These are phyloP conservation scores for Curvularia spicifera DNA, from an alignment of 2,329 filamentous ascomycete genomes.

Conservation along the genomic window DNA sequence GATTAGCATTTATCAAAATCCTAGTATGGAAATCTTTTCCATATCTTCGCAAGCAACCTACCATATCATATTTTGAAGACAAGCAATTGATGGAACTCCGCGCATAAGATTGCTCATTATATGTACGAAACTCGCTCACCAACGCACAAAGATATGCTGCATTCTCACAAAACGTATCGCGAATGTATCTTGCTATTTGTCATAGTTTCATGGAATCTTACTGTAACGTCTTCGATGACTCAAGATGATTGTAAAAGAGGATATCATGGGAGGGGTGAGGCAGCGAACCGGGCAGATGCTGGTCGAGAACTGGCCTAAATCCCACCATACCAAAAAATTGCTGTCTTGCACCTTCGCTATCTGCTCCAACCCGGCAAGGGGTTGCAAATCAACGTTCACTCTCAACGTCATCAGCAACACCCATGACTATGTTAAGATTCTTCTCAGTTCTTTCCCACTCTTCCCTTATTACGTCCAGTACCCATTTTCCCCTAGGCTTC, in stretches of 20 bases:
- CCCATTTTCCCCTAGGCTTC: slow-evolving; percentile 16
- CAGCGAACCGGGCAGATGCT: too few species aligned
- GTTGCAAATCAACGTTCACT: neutral
- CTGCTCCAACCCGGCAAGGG: neutral
- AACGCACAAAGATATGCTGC: neutral
- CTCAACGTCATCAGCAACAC: slow-evolving; percentile 11
- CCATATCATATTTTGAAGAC: too few species aligned
- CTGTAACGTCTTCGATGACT: neutral
- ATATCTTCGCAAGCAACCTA: too few species aligned
- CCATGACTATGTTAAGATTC: slow-evolving; percentile 9
- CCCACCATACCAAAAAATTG: neutral
- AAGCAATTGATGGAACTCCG: too few species aligned
- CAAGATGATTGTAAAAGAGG: neutral
- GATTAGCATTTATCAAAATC: neutral
- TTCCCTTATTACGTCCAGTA: slow-evolving; percentile 11
- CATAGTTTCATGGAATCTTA: too few species aligned
- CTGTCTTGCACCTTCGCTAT: neutral
- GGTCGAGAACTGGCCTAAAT: too few species aligned
- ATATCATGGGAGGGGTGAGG: neutral
- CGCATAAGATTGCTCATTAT: too few species aligned
- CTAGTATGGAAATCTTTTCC: too few species aligned
- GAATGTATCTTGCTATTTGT: neutral
- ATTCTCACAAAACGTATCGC: too few species aligned
- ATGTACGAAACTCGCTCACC: too few species aligned
- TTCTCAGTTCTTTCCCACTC: slow-evolving; percentile 12